phyloP scores from a whole-genome alignment of 2,329 filamentous ascomycete species.

The Colletotrichum liaoningense region DNA sequence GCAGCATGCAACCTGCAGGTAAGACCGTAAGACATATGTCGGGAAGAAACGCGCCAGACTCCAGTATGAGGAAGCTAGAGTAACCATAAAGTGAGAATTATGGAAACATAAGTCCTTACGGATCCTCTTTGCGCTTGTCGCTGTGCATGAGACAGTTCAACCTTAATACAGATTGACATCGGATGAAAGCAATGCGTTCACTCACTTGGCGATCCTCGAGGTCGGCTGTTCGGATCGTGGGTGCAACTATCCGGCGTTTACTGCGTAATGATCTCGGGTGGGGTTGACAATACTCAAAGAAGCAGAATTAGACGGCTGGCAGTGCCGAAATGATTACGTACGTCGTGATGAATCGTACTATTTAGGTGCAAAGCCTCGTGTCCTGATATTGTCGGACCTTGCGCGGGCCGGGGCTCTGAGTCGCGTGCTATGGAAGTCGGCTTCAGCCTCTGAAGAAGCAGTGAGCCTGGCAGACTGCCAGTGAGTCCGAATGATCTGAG shows the following conservation, averaged over 20 bases:
- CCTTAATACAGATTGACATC: neutral
- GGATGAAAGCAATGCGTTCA: neutral
- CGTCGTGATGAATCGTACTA: conserved; percentile 5
- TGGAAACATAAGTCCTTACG: neutral
- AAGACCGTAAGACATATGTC: conserved; percentile 1
- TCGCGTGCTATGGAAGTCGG: conserved; percentile 13
- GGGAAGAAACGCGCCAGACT: neutral
- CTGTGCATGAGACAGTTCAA: neutral
- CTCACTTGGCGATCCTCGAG: neutral
- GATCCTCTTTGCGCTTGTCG: neutral
- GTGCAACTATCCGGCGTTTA: neutral
- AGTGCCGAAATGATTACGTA: conserved; percentile 24
- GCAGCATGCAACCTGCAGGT: conserved; percentile 1
- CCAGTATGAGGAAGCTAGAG: neutral
- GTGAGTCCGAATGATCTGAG: conserved; percentile 1
- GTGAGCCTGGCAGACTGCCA: neutral
- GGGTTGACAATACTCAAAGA: neutral
- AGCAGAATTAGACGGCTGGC: neutral
- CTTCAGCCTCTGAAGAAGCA: conserved; percentile 15
- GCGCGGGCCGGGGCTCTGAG: conserved; percentile 23
- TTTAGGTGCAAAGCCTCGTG: conserved; percentile 15
- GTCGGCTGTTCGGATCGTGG: neutral
- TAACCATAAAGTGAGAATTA: neutral
- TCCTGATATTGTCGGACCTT: conserved; percentile 3
- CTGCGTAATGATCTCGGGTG: neutral